Conservation (phyloP, 345 rosid genomes). For the Salix suchowensis region DNA sequence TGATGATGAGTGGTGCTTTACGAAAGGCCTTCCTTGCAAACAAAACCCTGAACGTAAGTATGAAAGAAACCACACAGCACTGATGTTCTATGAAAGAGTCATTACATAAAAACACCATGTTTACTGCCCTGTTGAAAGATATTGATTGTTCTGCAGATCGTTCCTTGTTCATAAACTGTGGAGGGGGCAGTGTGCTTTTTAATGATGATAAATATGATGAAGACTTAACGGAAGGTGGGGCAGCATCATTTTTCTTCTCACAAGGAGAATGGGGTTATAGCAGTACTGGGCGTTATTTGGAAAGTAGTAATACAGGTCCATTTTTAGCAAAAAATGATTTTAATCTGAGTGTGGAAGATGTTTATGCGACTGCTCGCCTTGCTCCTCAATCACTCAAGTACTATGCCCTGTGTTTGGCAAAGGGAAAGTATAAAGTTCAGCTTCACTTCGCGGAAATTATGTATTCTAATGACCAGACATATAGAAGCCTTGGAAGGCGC, state of each 20-base stretch:
- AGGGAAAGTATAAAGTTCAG: conserved; percentile 52
- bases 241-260: conserved; percentile 30
- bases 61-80: neutral
- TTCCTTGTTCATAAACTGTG: conserved; percentile 74
- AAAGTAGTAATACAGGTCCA: neutral
- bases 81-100: neutral
- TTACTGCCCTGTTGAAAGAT: neutral
- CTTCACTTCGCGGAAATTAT: conserved; percentile 90
- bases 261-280: conserved; percentile 61
- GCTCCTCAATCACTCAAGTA: conserved; percentile 71
- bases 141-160: conserved; percentile 35
- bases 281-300: conserved; percentile 55
- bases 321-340: conserved; percentile 27
- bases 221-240: conserved; percentile 36
- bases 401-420: conserved; percentile 64
- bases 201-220: conserved; percentile 38
- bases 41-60: conserved; percentile 42
- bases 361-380: conserved; percentile 60
- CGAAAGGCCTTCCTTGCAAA: conserved; percentile 59
- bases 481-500: conserved; percentile 60
- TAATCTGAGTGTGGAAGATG: conserved; percentile 25
- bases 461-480: conserved; percentile 47
- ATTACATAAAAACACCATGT: neutral
- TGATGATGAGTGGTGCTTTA: conserved; percentile 48
- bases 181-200: conserved; percentile 30